These are phyloP conservation scores for Hypoxylon sp. DNA, from an alignment of 2,329 filamentous ascomycete species.

Conservation along the genomic window DNA sequence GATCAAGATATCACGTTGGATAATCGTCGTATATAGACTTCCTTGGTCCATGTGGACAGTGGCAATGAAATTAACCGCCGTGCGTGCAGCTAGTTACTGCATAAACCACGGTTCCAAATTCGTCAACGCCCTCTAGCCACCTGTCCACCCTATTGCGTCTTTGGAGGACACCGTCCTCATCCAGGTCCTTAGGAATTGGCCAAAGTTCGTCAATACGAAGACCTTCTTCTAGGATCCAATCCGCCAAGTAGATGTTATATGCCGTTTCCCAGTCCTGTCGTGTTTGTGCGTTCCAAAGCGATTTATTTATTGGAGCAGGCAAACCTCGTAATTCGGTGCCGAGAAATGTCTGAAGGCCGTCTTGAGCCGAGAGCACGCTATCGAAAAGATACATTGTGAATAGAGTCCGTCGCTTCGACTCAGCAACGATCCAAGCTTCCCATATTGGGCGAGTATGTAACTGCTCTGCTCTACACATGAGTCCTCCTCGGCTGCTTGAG, in stretches of 20 bases:
- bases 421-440: constrained; percentile 69
- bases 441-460: constrained; percentile 60
- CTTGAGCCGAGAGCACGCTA: constrained; percentile 62
- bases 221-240: constrained; percentile 58
- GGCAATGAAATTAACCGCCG: constrained; percentile 48
- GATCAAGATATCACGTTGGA: background rate
- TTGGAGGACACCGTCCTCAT: constrained; percentile 51
- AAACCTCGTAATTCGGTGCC: constrained; percentile 64
- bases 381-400: constrained; percentile 69
- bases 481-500: constrained; percentile 57
- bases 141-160: constrained; percentile 60
- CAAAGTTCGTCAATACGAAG: constrained; percentile 68
- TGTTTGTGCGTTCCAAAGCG: constrained; percentile 60
- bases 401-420: constrained; percentile 67
- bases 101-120: constrained; percentile 69
- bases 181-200: constrained; percentile 56
- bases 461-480: constrained; percentile 62
- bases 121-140: constrained; percentile 67
- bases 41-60: background rate
- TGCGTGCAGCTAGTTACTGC: constrained; percentile 64
- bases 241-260: constrained; percentile 61
- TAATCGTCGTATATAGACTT: background rate
- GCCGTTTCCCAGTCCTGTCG: constrained; percentile 60
- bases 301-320: constrained; percentile 59
- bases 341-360: constrained; percentile 63